Percentiles rank a stretch among this genome's conserved stretches.
Evolutionary conservation across 192 early-diverging fungal species (phyloP).

Genomic region (Helicostylum pulchrum): DNA sequence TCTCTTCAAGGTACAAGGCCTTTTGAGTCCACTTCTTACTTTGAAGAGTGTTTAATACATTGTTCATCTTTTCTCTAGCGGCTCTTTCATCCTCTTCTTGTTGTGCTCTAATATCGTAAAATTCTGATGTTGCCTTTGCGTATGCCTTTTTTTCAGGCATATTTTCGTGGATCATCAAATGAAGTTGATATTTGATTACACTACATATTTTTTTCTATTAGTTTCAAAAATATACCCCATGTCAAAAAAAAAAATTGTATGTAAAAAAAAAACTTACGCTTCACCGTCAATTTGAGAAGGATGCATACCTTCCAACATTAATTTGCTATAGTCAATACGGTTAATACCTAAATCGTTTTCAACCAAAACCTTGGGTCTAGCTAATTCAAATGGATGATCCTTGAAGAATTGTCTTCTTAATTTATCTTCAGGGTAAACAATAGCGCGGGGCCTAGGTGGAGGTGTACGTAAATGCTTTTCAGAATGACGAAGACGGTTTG

Average conservation of each 20-base stretch:
- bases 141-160: slow-evolving; percentile 79
- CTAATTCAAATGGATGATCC: slow-evolving; percentile 90
- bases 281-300: slow-evolving; percentile 73
- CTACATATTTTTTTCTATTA: slow-evolving; percentile 31
- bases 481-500: slow-evolving; percentile 28
- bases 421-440: slow-evolving; percentile 87
- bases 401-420: slow-evolving; percentile 84
- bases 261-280: slow-evolving; percentile 55
- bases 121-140: slow-evolving; percentile 69
- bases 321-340: slow-evolving; percentile 50
- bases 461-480: slow-evolving; percentile 59
- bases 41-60: slow-evolving; percentile 24
- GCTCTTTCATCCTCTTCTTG: slow-evolving; percentile 71
- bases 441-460: slow-evolving; percentile 61
- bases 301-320: slow-evolving; percentile 48
- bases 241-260: neutral
- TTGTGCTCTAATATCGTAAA: slow-evolving; percentile 75
- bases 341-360: slow-evolving; percentile 58
- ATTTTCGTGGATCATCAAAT: slow-evolving; percentile 63
- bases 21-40: slow-evolving; percentile 22
- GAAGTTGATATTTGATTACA: slow-evolving; percentile 83
- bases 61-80: slow-evolving; percentile 51
- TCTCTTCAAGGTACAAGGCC: slow-evolving; percentile 29
- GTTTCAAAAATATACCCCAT: too few relatives aligned
- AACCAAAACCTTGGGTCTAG: slow-evolving; percentile 65